Base-by-base conservation (phyloP, 257 asterid genomes). In the Vinca minor region DNA sequence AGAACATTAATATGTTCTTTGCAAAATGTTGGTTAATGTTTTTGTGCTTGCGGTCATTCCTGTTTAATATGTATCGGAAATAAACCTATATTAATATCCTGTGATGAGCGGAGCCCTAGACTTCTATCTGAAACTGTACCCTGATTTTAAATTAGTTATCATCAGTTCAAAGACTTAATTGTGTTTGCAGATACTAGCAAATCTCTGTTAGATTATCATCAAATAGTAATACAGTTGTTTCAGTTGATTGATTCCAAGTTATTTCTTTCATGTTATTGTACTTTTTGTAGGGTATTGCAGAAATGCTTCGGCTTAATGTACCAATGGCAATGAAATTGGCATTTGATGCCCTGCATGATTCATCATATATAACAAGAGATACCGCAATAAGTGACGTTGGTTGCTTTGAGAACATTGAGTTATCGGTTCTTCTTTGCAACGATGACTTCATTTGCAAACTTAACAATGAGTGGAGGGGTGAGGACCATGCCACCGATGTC, bases 401-500 rank as follows among this genome's bases (percentile, higher is more conserved):
- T 58, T 65, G 87, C 78, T 93, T 85, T 56, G 89, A 89, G 73
- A 87, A 78, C 39, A 80, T 89, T 70, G 98, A 93, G 74, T 72
- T 93, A 68, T 93, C 98, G 5, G 88, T 92, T 41, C 87, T 93
- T 66, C 91, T 93, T 67, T 93, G 98, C 85, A 87, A 93, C 36
- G 95, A 93, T 45, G 89, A 77, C 42, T 93, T 87, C 78, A 89
- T 93, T 77, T 73, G 74, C 63, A 74, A 87, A 61, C 95, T 93
- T 63, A 93, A 93, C 71, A 93, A 87, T 67, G 96, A 93, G 17
- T 93, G 98, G 98, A 84, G 98, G 73, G 96, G 80, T 67, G 97
- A 89, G 78, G 95, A 93, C 74, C 88, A 74, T 9, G 84, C 97
- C 44, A 93, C 98, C 29, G 98, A 93, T 84, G 98, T 93, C 59